A percentile compares a stretch with the other conserved stretches of the same genome.
Conservation (phyloP, 805 yeast genomes). For the Myxozyma neglecta region DNA sequence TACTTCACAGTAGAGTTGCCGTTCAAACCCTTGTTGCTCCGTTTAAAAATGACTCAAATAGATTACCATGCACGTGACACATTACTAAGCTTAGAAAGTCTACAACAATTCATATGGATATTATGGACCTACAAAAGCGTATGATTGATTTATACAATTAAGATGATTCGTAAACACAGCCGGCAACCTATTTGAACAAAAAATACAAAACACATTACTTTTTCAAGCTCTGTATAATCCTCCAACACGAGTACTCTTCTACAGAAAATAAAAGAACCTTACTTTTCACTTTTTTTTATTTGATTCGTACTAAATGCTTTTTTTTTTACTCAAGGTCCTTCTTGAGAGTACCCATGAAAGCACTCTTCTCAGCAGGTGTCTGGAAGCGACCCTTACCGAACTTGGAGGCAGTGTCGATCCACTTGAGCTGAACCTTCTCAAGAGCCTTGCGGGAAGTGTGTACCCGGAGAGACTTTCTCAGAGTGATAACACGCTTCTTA, state of each 20-base stretch:
- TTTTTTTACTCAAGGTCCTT: constrained; percentile 28
- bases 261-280: constrained; percentile 1
- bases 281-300: too few species aligned
- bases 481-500: constrained; percentile 98
- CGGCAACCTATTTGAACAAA: constrained; percentile 16
- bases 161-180: constrained; percentile 13
- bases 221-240: constrained; percentile 6
- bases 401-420: constrained; percentile 99
- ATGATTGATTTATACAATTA: constrained; percentile 14
- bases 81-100: background rate
- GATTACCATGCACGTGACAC: background rate
- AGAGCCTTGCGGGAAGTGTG: constrained; percentile 97
- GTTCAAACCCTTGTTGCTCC: too few species aligned
- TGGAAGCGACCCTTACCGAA: constrained; percentile 99
- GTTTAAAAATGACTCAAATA: too few species aligned
- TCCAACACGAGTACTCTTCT: constrained; percentile 9
- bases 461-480: constrained; percentile 97
- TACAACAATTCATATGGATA: background rate
- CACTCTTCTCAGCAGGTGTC: constrained; percentile 99
- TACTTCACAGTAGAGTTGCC: too few species aligned
- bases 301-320: background rate
- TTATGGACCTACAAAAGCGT: background rate
- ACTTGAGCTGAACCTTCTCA: constrained; percentile 95
- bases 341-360: constrained; percentile 99
- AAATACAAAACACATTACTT: constrained; percentile 11